These are phyloP conservation scores for Allium cepa DNA, from an alignment of 106 monocot species.

Conservation along the genomic window DNA sequence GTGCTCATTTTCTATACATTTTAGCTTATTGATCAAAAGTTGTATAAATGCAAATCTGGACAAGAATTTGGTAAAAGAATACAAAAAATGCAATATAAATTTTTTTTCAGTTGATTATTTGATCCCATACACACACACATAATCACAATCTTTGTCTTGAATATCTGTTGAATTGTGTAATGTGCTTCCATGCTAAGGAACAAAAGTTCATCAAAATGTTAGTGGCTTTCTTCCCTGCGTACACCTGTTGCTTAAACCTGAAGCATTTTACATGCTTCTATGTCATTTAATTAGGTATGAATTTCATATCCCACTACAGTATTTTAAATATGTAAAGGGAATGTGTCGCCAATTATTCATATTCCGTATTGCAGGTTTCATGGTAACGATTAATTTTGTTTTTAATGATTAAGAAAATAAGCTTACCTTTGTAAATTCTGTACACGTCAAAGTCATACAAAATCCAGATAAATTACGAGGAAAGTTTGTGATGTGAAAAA, in stretches of 20 bases:
- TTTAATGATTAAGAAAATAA: neutral
- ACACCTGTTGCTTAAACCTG: neutral
- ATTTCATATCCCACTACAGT: slow-evolving; percentile 5
- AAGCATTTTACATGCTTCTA: neutral
- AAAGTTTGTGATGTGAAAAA: too few relatives aligned
- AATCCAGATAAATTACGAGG: too few relatives aligned
- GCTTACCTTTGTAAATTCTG: neutral
- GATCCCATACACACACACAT: neutral
- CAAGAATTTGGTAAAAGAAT: too few relatives aligned
- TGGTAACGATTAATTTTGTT: neutral
- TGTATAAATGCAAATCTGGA: neutral
- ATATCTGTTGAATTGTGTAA: neutral
- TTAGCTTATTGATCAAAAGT: neutral
- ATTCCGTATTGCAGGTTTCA: neutral
- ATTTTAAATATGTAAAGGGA: neutral
- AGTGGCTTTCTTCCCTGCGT: neutral
- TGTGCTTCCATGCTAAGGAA: neutral
- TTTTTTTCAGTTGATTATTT: neutral
- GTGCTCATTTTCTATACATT: neutral
- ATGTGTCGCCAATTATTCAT: neutral
- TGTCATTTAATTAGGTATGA: neutral
- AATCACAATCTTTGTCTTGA: neutral
- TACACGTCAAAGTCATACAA: too few relatives aligned
- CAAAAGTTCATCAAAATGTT: slow-evolving; percentile 1
- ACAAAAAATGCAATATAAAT: too few relatives aligned